These are phyloP conservation scores for Orbilia blumenaviensis DNA, from an alignment of 2,329 filamentous ascomycete genomes.

Conservation along the genomic window DNA sequence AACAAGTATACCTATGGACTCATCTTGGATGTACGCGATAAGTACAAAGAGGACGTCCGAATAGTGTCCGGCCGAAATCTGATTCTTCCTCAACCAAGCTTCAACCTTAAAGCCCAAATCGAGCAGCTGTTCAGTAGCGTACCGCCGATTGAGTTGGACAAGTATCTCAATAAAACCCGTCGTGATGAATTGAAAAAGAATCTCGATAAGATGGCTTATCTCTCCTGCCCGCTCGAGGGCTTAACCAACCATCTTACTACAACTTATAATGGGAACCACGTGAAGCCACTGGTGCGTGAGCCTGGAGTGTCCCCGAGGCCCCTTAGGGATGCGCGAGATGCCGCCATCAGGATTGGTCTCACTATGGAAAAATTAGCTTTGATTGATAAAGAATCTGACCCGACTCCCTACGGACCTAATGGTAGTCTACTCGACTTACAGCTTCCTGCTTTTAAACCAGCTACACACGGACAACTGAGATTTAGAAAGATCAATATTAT, in stretches of 20 bases:
- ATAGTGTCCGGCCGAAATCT: conserved; percentile 61
- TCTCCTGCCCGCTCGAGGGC: conserved; percentile 60
- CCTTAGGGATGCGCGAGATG: conserved; percentile 43
- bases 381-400: conserved; percentile 58
- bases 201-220: conserved; percentile 55
- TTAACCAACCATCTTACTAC: conserved; percentile 60
- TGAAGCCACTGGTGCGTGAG: conserved; percentile 60
- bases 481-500: conserved; percentile 65
- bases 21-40: conserved; percentile 38
- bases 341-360: conserved; percentile 5
- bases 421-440: conserved; percentile 56
- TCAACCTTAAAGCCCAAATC: conserved; percentile 59
- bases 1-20: background rate
- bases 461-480: conserved; percentile 64
- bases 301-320: conserved; percentile 35
- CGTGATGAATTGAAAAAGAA: conserved; percentile 53
- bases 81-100: conserved; percentile 62
- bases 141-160: conserved; percentile 52
- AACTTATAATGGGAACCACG: conserved; percentile 60
- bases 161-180: conserved; percentile 33
- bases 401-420: conserved; percentile 60
- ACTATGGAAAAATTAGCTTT: conserved; percentile 53
- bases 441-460: conserved; percentile 58
- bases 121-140: conserved; percentile 60
- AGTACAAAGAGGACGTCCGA: conserved; percentile 55